Base-by-base conservation (phyloP, 176 grass and related monocot genomes). In the Eragrostis nindensis region DNA sequence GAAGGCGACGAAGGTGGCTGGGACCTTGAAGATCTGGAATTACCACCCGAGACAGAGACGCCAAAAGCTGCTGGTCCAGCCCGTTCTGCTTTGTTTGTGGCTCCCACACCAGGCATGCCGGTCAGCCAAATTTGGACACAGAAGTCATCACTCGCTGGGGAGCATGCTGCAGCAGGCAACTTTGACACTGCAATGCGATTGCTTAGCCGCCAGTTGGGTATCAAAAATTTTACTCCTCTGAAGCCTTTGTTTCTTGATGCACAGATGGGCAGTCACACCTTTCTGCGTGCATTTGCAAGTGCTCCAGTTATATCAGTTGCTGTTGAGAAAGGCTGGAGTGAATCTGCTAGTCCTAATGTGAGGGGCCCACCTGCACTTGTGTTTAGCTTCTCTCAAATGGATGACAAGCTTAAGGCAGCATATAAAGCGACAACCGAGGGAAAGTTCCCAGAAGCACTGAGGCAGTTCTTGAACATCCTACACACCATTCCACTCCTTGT, bases 11-110 rank as follows among this genome's bases (percentile, higher is more conserved):
- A 93, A 73, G 94, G 91, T 85, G 94, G 94, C 39, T 97, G 94
- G 94, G 94, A 97, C 71, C 86, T 97, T 15, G 94, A 97, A 86
- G 94, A 97, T 87, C 75, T 94, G 18, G 94, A 97, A 62, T 76
- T 97, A 40, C 91, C 86, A 19, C 81, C 91, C 39, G 91, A 97
- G 19, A 72, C 79, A 53, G 88, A 89, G 25, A 97, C 89, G 24
- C 94, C 91, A 3, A 97, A 87, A 78, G 87, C 77, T 11, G 30
- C 74, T 27, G 80, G 44, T 45, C 62, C 59, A 24, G 79, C 62
- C 27, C 74, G 71, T 16, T 84, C 94, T 30, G 21, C 83, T 44
- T 40, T 89, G 63, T 97, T 94, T 62, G 88, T 89, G 49, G 86
- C 86, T 53, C 94, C 94, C 60, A 71, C 91, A 36, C 81, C 78